Base-by-base conservation (phyloP, 345 rosid species). In the Psidium guajava region DNA sequence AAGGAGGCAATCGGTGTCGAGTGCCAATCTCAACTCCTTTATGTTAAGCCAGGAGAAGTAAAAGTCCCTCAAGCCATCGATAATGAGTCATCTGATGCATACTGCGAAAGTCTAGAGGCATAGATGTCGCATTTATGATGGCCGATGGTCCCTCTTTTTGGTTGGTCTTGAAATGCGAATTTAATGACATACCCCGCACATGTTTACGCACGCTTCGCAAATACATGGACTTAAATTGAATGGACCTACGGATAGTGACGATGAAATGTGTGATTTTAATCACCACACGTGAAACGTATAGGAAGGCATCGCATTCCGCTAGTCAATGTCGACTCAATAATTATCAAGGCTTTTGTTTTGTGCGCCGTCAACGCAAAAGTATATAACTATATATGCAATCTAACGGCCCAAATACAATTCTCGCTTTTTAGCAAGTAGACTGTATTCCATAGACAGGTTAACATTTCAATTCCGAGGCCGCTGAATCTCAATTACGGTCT, bases 61-160 rank as follows among this genome's bases (percentile, higher is more conserved):
- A 57, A 11, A 57, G n/a, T 11, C 11, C 64, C 7, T 11, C 8
- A 4, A 25, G 32, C 22, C 6, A 28, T 61, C 2, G 5, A 61
- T 28, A 28, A 28, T 14, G 20, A 28, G 22, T 61, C 5, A 61
- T 40, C 11, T 11, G 28, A 28, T 61, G 22, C 28, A 28, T 28
- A 28, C 11, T 15, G 3, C 4, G 0, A 0, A 61, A 28, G 28
- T 28, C 15, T 28, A 15, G 28, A 61, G 0, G 2, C 42, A 61
- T 2, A 2, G 42, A 58, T 7, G 74, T 28, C 36, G 5, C 74
- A 61, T 61, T 61, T 61, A 28, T 15, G 74, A 61, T 61, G 15
- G 74, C 40, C 8, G 20, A 10, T 4, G 11, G 74, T 61, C 74
- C 74, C 42, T 61, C 21, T 28, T 61, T 18, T 3, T 61, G 5